phyloP scores from a whole-genome alignment of 1,284 basidiomycete species.

The Naganishia albida region DNA sequence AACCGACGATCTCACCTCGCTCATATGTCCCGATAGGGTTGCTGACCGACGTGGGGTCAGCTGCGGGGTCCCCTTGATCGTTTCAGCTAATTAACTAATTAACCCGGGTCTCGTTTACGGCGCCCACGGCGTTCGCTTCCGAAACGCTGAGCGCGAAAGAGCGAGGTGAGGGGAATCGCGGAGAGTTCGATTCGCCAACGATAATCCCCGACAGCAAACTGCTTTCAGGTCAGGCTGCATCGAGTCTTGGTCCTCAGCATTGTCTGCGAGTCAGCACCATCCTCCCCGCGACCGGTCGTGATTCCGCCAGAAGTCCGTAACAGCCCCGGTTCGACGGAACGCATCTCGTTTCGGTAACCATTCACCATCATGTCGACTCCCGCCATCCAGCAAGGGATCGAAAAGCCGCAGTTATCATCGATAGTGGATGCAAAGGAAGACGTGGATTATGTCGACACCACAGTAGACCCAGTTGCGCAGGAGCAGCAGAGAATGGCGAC shows the following conservation, averaged over 20 bases:
- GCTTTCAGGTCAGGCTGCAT: not conserved
- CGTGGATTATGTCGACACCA: slow-evolving; percentile 4
- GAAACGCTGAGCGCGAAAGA: not conserved
- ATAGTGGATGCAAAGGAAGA: slow-evolving; percentile 19
- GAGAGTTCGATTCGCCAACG: not conserved
- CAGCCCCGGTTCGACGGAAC: not conserved
- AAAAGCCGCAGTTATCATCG: slow-evolving; percentile 1
- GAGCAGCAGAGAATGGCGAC: slow-evolving; percentile 10
- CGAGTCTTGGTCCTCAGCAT: not conserved
- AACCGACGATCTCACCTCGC: too few species aligned
- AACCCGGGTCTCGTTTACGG: too few species aligned
- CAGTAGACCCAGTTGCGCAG: not conserved
- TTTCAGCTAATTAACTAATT: too few species aligned
- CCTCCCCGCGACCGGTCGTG: not conserved
- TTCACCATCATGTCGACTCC: slow-evolving; percentile 4
- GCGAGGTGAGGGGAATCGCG: not conserved
- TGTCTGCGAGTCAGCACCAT: not conserved
- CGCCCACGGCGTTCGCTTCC: slow-evolving; percentile 8
- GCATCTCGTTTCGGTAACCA: not conserved
- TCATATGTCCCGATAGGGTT: too few species aligned
- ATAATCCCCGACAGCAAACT: not conserved
- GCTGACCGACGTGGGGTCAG: too few species aligned
- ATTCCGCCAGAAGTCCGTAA: not conserved
- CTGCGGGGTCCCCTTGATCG: too few species aligned
- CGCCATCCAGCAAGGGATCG: not conserved